phyloP scores from a whole-genome alignment of 345 rosid genomes.

The Aquilaria sinensis region DNA sequence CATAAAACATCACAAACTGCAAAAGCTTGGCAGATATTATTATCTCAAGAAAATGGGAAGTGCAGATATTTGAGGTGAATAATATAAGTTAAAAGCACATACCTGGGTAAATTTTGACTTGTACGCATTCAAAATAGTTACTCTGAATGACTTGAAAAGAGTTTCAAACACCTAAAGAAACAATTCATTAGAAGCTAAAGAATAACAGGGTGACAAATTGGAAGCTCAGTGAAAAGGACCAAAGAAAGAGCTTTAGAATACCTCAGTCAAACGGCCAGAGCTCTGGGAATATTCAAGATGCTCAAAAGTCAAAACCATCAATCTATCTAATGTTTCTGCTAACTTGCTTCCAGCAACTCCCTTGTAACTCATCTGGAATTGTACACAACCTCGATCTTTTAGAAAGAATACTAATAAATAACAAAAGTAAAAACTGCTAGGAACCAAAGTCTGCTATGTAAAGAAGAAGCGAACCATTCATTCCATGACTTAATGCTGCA shows the following conservation, averaged over 20 bases:
- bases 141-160: constrained; percentile 60
- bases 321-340: constrained; percentile 63
- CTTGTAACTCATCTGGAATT: constrained; percentile 51
- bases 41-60: not conserved
- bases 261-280: constrained; percentile 59
- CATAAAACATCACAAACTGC: constrained; percentile 91
- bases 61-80: not conserved
- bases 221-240: too few species aligned
- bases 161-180: constrained; percentile 58
- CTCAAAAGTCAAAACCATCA: constrained; percentile 70
- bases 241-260: constrained; percentile 17
- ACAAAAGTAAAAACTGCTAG: not conserved
- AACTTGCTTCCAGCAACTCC: constrained; percentile 32
- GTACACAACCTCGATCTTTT: constrained; percentile 14
- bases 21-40: constrained; percentile 12
- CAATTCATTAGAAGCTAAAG: constrained; percentile 1
- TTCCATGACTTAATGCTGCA: not conserved
- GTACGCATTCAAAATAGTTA: constrained; percentile 52
- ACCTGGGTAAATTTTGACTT: constrained; percentile 94
- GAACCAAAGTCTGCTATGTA: not conserved
- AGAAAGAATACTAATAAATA: not conserved
- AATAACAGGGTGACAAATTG: too few species aligned
- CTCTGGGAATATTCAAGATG: constrained; percentile 72
- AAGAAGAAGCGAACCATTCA: not conserved
- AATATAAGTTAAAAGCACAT: constrained; percentile 1